Percentiles rank a stretch among this genome's conserved stretches.
phyloP scores from a whole-genome alignment of 2,329 filamentous ascomycete genomes.

The Sclerotiophoma versabilis region DNA sequence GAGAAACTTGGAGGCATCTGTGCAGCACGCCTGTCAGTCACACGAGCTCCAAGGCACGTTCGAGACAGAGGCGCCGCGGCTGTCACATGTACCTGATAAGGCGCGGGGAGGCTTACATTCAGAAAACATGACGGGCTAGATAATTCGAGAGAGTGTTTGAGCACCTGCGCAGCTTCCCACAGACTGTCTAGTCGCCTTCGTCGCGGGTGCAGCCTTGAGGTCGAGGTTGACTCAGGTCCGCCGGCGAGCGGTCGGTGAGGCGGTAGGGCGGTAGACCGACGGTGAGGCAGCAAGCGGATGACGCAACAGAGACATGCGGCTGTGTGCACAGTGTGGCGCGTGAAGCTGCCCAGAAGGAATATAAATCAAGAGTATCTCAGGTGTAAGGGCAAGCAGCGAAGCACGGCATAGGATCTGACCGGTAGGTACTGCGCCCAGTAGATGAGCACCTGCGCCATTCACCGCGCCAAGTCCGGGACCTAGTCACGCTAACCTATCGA shows the following conservation, averaged over 20 bases:
- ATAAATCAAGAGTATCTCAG: slow-evolving; percentile 1
- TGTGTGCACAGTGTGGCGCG: slow-evolving; percentile 19
- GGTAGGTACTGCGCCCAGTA: slow-evolving; percentile 3
- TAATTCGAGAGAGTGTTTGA: slow-evolving; percentile 14
- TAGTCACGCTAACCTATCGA: slow-evolving; percentile 25
- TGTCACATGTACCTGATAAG: slow-evolving; percentile 46
- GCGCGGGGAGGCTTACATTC: slow-evolving; percentile 73
- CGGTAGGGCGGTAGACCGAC: slow-evolving; percentile 30
- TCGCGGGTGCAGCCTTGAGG: slow-evolving; percentile 28
- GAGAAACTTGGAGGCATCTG: slow-evolving; percentile 96
- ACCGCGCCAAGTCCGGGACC: neutral
- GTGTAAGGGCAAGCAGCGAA: slow-evolving; percentile 12
- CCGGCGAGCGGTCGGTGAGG: slow-evolving; percentile 40
- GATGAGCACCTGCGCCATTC: slow-evolving; percentile 8
- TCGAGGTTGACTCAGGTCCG: slow-evolving; percentile 32
- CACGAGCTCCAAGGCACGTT: slow-evolving; percentile 41
- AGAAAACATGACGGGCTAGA: slow-evolving; percentile 71
- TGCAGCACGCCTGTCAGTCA: slow-evolving; percentile 51
- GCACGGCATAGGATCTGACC: slow-evolving; percentile 6
- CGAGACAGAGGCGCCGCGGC: slow-evolving; percentile 39
- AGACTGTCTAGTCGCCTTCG: slow-evolving; percentile 26
- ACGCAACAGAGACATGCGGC: slow-evolving; percentile 44
- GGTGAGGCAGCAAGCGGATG: slow-evolving; percentile 38
- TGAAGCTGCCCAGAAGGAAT: neutral
- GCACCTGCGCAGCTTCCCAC: slow-evolving; percentile 28